A percentile compares a stretch with the other conserved stretches of the same genome.
phyloP scores from a whole-genome alignment of 495 filamentous ascomycete species.

The Oidiodendron maius region DNA sequence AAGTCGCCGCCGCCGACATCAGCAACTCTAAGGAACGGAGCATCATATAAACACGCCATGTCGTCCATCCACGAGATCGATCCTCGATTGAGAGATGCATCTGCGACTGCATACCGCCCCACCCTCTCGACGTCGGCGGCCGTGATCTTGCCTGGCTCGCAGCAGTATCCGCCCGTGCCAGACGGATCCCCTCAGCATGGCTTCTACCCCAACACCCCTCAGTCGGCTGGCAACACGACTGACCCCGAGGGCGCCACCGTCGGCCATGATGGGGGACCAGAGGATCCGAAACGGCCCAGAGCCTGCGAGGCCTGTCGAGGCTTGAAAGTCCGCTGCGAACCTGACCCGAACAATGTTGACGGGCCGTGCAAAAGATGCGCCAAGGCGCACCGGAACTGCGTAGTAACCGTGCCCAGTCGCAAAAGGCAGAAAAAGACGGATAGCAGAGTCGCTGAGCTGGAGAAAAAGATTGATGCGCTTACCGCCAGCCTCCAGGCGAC shows the following conservation, averaged over 20 bases:
- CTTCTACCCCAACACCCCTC: slow-evolving; percentile 18
- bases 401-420: slow-evolving; percentile 75
- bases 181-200: slow-evolving; percentile 8
- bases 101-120: neutral
- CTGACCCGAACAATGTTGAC: slow-evolving; percentile 54
- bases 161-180: slow-evolving; percentile 10
- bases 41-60: neutral
- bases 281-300: slow-evolving; percentile 51
- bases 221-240: slow-evolving; percentile 9
- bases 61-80: slow-evolving; percentile 1
- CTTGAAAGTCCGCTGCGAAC: slow-evolving; percentile 87
- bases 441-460: slow-evolving; percentile 83
- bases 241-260: slow-evolving; percentile 6
- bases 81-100: neutral
- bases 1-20: neutral
- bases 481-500: slow-evolving; percentile 68
- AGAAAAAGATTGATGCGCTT: slow-evolving; percentile 86
- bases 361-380: slow-evolving; percentile 78
- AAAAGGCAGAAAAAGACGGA: slow-evolving; percentile 95
- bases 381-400: slow-evolving; percentile 72
- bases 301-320: slow-evolving; percentile 90
- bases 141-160: neutral
- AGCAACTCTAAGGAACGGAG: neutral
- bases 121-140: neutral
- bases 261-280: slow-evolving; percentile 6